Evolutionary conservation across 148 eudicot species (phyloP).

Genomic region (Chenopodium berlandieri): DNA sequence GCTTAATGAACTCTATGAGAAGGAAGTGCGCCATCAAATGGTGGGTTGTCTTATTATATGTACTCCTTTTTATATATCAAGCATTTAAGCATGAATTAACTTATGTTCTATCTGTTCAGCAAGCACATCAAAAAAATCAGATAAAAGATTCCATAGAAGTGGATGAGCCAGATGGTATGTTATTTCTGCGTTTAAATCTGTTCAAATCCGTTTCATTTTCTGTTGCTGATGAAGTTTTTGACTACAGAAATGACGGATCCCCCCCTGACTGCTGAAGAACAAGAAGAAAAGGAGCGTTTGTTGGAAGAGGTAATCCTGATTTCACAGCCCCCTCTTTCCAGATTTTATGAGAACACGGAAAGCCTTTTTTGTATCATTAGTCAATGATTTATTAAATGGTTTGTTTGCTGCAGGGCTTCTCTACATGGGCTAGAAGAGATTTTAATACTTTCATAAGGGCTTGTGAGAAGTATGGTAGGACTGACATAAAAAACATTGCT

Average conservation of each 20-base stretch:
- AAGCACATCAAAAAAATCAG: constrained; percentile 80
- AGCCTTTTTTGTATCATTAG: background rate
- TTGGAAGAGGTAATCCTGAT: constrained; percentile 55
- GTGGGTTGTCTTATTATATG: constrained; percentile 36
- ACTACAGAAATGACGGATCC: constrained; percentile 75
- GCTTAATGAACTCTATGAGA: constrained; percentile 87
- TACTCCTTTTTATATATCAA: background rate
- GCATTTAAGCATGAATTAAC: constrained; percentile 14
- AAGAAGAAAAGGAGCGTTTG: constrained; percentile 85
- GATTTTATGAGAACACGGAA: background rate
- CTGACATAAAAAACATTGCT: constrained; percentile 73
- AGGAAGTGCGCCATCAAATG: constrained; percentile 96
- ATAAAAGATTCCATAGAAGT: constrained; percentile 87
- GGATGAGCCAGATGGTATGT: constrained; percentile 90
- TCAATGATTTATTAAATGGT: background rate
- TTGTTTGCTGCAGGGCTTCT: constrained; percentile 62
- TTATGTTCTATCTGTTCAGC: constrained; percentile 32
- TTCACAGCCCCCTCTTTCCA: background rate
- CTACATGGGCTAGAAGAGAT: constrained; percentile 90
- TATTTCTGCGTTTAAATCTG: background rate
- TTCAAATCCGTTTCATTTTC: background rate
- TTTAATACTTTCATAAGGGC: constrained; percentile 94
- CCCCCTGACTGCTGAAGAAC: constrained; percentile 95
- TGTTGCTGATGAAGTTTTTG: constrained; percentile 24
- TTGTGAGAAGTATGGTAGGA: constrained; percentile 90